A percentile compares a stretch with the other conserved stretches of the same genome.
Evolutionary conservation across 176 grass and related monocot genomes (phyloP).

Genomic region (Tillandsia fasciculata): DNA sequence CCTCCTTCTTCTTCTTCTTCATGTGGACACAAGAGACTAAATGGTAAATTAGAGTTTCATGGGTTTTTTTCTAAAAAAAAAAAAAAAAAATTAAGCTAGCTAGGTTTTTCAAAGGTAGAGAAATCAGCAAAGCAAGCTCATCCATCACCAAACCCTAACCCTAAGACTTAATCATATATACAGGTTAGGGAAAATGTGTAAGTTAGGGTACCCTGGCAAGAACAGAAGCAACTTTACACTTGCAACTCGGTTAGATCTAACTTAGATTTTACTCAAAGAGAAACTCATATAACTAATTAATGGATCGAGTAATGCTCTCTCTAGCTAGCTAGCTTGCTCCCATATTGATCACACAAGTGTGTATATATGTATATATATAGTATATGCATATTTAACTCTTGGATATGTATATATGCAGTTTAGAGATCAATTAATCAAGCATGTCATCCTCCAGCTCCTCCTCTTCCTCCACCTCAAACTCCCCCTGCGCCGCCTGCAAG

Average conservation of each 20-base stretch:
- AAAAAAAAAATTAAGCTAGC: background rate
- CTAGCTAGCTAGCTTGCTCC: too few relatives aligned
- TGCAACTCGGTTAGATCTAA: too few relatives aligned
- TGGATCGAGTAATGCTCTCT: too few relatives aligned
- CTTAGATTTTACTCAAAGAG: too few relatives aligned
- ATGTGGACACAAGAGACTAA: too few relatives aligned
- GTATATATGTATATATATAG: background rate
- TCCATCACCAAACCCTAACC: background rate
- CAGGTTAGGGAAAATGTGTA: background rate
- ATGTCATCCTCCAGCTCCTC: conserved; percentile 2
- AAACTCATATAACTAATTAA: too few relatives aligned
- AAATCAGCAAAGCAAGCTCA: background rate
- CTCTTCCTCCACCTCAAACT: conserved; percentile 10
- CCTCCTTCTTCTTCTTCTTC: too few relatives aligned
- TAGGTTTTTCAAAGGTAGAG: background rate
- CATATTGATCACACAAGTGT: background rate
- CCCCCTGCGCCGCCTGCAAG: conserved; percentile 68
- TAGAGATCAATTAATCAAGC: conserved; percentile 2
- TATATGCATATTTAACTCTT: background rate
- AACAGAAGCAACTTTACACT: background rate
- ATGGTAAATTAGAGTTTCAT: background rate
- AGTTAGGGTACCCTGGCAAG: too few relatives aligned
- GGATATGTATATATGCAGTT: conserved; percentile 12
- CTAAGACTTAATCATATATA: background rate
- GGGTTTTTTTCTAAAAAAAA: background rate